phyloP scores from a whole-genome alignment of 2,329 filamentous ascomycete genomes.

The Neurospora sp. region DNA sequence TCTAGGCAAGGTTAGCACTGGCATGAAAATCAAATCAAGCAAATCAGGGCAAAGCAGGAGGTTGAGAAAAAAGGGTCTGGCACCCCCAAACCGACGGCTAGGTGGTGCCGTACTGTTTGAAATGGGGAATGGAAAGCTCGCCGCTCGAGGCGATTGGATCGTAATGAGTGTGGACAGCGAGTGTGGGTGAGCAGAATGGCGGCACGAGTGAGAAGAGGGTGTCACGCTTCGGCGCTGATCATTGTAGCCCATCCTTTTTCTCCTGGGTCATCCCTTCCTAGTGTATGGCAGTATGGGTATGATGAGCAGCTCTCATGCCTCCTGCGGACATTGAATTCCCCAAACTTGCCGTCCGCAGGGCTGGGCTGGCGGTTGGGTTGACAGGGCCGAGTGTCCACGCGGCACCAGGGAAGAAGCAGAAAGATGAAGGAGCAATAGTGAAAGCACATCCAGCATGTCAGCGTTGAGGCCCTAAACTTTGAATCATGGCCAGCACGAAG shows the following conservation, averaged over 20 bases:
- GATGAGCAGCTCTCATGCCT: not conserved
- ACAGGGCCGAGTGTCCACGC: not conserved
- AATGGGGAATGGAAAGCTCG: not conserved
- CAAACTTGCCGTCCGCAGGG: not conserved
- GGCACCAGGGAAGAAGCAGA: not conserved
- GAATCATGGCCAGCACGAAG: not conserved
- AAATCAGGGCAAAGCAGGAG: not conserved
- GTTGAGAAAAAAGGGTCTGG: not conserved
- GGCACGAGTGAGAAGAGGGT: not conserved
- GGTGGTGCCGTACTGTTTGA: not conserved
- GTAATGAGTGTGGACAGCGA: not conserved
- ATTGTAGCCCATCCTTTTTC: not conserved
- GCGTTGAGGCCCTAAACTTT: not conserved
- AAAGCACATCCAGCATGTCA: not conserved
- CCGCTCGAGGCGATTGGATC: not conserved
- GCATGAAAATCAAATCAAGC: not conserved
- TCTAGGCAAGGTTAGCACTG: not conserved
- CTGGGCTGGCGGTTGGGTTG: not conserved
- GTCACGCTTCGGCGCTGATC: not conserved
- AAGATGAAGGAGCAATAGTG: not conserved
- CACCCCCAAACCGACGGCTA: not conserved
- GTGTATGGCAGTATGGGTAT: not conserved
- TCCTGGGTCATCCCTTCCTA: not conserved
- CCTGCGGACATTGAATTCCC: not conserved
- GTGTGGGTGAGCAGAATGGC: not conserved